Base-by-base conservation (phyloP, 352 stramenopile species). In the Discostella stelligera region DNA sequence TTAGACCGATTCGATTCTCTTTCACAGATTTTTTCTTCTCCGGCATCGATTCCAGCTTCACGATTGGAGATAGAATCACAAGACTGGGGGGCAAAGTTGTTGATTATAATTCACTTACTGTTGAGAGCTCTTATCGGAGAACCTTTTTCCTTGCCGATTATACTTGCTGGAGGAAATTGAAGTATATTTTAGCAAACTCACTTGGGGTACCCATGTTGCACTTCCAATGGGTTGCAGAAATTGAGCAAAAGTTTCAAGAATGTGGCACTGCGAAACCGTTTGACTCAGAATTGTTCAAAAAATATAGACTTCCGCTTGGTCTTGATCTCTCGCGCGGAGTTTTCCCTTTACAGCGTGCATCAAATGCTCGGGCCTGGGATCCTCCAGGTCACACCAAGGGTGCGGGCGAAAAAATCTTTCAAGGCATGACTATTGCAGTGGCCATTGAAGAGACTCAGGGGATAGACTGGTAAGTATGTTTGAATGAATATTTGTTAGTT, bases 361-460 rank as follows among this genome's bases (percentile, higher is more conserved):
- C 78, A 61, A 58, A 79, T 60, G 78, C 78, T 39, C 39, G 72
- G 14, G 39, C 41, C 52, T 85, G 71, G 71, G 52, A 71, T 53
- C 72, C 44, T 53, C 78, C 78, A 46, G 78, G 78, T 5, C 66
- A 32, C 37, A 68, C 5, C 13, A 72, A 73, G n/a, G 58, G 50
- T 20, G 61, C 71, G 8, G 76, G 69, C 5, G 58, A 71, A 7
- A 44, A 46, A 18, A 50, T 85, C 71, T 85, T 85, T 59, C 27
- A 79, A 61, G 78, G 78, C 52, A 74, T 82, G 72, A 77, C 46
- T n/a, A 85, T 85, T 66, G 78, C 63, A 39, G 60, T 85, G 60
- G 63, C 72, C 21, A 46, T 85, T 20, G 71, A 79, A 27, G 7
- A 39, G 50, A 7, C n/a, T 32, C 30, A 68, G 21, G 56, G 79